A percentile compares a stretch with the other conserved stretches of the same genome.
phyloP scores from a whole-genome alignment of 1,284 basidiomycete species.

The Termitomyces sp. region DNA sequence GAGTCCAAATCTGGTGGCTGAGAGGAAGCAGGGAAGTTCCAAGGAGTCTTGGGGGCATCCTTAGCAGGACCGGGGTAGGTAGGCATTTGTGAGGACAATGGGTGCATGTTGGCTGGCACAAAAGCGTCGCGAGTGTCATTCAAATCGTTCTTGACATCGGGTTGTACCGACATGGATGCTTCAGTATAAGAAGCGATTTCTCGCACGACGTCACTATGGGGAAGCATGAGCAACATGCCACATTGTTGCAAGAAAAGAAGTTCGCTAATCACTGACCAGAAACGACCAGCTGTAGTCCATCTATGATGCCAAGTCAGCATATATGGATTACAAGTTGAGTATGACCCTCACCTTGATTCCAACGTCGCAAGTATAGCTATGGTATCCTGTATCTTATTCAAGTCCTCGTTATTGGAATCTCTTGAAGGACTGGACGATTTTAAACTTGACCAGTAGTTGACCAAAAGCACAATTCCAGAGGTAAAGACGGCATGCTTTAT shows the following conservation, averaged over 20 bases:
- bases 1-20: background rate
- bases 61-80: background rate
- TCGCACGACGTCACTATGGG: slow-evolving; percentile 12
- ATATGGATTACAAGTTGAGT: background rate
- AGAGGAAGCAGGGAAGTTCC: background rate
- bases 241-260: background rate
- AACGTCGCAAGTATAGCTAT: slow-evolving; percentile 11
- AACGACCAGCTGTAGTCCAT: slow-evolving; percentile 14
- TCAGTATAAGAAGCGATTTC: slow-evolving; percentile 11
- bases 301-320: background rate
- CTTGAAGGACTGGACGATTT: slow-evolving; percentile 4
- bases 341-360: slow-evolving; percentile 9
- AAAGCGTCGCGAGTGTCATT: background rate
- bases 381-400: slow-evolving; percentile 15
- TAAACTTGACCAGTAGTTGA: slow-evolving; percentile 15
- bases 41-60: background rate
- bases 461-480: slow-evolving; percentile 14
- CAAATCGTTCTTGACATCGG: background rate
- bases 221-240: background rate
- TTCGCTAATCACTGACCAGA: slow-evolving; percentile 6
- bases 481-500: slow-evolving; percentile 15
- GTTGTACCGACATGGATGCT: background rate
- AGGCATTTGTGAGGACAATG: background rate
- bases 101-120: background rate
- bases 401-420: slow-evolving; percentile 11